Evolutionary conservation across 2,329 filamentous ascomycete genomes (phyloP), one percentile per base, ranked within the genome.

Genomic region (Microdochium trichocladiopsis): DNA sequence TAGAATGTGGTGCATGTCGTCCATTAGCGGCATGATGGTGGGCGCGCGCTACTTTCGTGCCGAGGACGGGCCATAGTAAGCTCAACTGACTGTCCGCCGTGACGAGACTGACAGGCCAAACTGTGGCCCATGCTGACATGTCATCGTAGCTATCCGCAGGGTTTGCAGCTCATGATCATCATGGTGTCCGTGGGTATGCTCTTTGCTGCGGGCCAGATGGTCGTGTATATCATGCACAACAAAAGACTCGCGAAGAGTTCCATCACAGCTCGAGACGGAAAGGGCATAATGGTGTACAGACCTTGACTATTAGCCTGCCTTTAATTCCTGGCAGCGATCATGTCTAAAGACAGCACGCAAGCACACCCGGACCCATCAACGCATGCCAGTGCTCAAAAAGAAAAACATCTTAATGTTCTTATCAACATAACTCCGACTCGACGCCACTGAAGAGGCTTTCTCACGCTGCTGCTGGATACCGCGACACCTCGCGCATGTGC

Each of bases 11-110:
- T 75, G 79, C 2, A 78, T 78, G 75, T 70, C 65, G n/a, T 74
- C 76, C 2, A 78, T 75, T 8, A 69, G 63, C 12, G 76, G 76
- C 0, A 54, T 79, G 51, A 77, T 79, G 74, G 72, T 71, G 0
- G 76, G 76, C 0, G 72, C 75, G 9, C 75, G 77, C 55, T 77
- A 77, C 36, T 79, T 77, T 51, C 68, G 69, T 22, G 67, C 60
- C 1, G 59, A 65, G 11, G 72, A 77, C 56, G 60, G 66, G 18
- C 71, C 75, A 2, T 70, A 72, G 61, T 69, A 60, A 57, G 65
- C 63, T 22, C 18, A 31, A 51, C n/a, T 55, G 49, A 28, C 50
- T 14, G 25, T 16, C 18, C 23, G 8, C 28, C 14, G 28, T 8
- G 28, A 8, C 28, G 14, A 33, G 28, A 14, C 28, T 33, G 28